Evolutionary conservation across 2,329 filamentous ascomycete species (phyloP).

Genomic region (Trichoderma koningiopsis): DNA sequence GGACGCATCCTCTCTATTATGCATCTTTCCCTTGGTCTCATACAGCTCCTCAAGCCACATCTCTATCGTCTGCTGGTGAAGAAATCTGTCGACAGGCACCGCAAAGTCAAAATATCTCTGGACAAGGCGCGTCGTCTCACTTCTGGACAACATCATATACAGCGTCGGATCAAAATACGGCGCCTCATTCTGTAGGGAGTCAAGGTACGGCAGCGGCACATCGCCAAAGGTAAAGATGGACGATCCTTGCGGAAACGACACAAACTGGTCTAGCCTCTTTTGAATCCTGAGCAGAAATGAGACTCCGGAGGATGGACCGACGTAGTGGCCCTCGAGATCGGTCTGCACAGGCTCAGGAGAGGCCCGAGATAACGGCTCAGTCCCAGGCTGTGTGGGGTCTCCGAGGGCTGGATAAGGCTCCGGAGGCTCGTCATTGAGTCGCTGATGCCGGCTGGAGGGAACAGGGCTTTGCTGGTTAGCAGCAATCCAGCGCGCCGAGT

Average conservation of each 20-base stretch:
- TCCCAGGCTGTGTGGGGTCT: constrained; percentile 21
- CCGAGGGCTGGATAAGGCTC: constrained; percentile 19
- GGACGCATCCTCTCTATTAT: constrained; percentile 4
- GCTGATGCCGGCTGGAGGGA: not conserved
- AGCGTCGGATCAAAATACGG: constrained; percentile 21
- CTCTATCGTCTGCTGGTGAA: constrained; percentile 19
- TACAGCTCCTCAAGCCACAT: constrained; percentile 17
- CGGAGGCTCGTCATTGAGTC: constrained; percentile 11
- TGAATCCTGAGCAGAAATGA: constrained; percentile 20
- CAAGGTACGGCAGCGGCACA: constrained; percentile 19
- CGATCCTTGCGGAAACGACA: constrained; percentile 17
- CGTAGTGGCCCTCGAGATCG: constrained; percentile 21
- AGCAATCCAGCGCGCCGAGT: constrained; percentile 11
- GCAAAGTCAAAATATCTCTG: constrained; percentile 23
- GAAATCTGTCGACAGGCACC: constrained; percentile 19
- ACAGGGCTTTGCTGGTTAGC: constrained; percentile 13
- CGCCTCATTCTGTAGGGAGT: constrained; percentile 1
- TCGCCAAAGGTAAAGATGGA: constrained; percentile 23
- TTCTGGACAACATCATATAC: constrained; percentile 17
- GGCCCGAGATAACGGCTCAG: constrained; percentile 20
- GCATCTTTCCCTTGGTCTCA: constrained; percentile 20
- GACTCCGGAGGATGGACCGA: constrained; percentile 19
- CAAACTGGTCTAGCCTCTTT: constrained; percentile 16
- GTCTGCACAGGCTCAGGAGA: constrained; percentile 22
- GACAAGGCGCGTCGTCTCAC: constrained; percentile 20